Conservation (phyloP, 2,329 filamentous ascomycete species). For the Penicillium janthinellum region DNA sequence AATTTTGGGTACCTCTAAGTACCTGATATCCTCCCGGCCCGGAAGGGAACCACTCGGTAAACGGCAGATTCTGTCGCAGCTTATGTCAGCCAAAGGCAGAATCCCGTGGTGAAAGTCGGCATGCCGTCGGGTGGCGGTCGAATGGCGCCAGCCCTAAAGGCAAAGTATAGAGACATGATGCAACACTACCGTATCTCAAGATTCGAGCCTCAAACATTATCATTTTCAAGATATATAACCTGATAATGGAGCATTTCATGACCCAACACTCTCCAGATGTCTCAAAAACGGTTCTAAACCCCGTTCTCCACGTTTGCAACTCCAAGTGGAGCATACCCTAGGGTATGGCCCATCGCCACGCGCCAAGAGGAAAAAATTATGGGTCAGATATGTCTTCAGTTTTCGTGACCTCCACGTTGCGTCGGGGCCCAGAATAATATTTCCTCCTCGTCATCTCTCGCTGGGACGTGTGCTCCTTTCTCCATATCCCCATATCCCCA, state of each 20-base stretch:
- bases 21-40: not conserved
- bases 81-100: not conserved
- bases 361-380: constrained; percentile 24
- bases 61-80: not conserved
- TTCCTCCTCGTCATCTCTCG: constrained; percentile 14
- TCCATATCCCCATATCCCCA: not conserved
- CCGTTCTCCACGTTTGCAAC: constrained; percentile 3
- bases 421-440: constrained; percentile 8
- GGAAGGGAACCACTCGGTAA: not conserved
- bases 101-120: not conserved
- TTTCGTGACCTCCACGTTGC: constrained; percentile 18
- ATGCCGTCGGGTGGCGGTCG: constrained; percentile 1
- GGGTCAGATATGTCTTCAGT: constrained; percentile 17
- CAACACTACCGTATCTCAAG: not conserved
- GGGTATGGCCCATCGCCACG: constrained; percentile 18
- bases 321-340: constrained; percentile 6
- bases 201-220: not conserved
- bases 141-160: not conserved
- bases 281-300: not conserved
- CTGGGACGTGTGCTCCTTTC: not conserved
- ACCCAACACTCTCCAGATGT: not conserved
- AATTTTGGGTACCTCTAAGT: not conserved
- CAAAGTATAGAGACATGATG: not conserved
- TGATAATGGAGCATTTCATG: not conserved
- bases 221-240: not conserved